Evolutionary conservation across 2,329 filamentous ascomycete genomes (phyloP).

Genomic region (Talaromyces atroroseus): DNA sequence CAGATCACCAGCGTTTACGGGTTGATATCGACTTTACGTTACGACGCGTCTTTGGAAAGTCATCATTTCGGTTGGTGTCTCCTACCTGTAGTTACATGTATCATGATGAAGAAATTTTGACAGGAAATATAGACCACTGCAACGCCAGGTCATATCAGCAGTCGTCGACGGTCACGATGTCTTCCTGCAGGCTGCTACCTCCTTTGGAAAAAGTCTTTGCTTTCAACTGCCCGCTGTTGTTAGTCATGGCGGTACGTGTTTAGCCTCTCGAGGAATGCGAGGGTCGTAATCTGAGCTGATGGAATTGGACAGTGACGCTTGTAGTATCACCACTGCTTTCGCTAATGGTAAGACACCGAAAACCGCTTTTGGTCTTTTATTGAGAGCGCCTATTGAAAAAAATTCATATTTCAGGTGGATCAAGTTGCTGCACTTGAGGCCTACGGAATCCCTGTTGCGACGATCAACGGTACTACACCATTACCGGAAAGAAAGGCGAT

Average conservation of each 20-base stretch:
- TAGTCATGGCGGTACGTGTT: slow-evolving; percentile 68
- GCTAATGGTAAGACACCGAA: slow-evolving; percentile 64
- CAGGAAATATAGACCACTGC: slow-evolving; percentile 58
- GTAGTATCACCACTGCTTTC: slow-evolving; percentile 85
- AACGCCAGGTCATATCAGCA: slow-evolving; percentile 80
- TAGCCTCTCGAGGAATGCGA: not conserved
- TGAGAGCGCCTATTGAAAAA: not conserved
- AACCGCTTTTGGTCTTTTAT: not conserved
- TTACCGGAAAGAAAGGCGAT: slow-evolving; percentile 61
- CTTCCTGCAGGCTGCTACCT: slow-evolving; percentile 72
- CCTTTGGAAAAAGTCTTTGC: slow-evolving; percentile 87
- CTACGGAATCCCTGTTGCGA: slow-evolving; percentile 72
- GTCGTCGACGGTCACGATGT: slow-evolving; percentile 81
- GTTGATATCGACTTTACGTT: slow-evolving; percentile 69
- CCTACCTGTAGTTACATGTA: not conserved
- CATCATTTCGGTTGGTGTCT: slow-evolving; percentile 59
- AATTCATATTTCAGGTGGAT: slow-evolving; percentile 66
- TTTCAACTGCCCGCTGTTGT: slow-evolving; percentile 88
- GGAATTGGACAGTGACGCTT: slow-evolving; percentile 62
- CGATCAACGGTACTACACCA: slow-evolving; percentile 79
- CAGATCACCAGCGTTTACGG: slow-evolving; percentile 21
- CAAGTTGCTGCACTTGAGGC: slow-evolving; percentile 76
- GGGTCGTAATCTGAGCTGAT: not conserved
- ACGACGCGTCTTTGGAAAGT: slow-evolving; percentile 66
- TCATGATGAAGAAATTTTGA: not conserved